Percentiles rank a stretch among this genome's conserved stretches.
Evolutionary conservation across 768 basidiomycete species (phyloP).

Genomic region (Scleroderma bovista): DNA sequence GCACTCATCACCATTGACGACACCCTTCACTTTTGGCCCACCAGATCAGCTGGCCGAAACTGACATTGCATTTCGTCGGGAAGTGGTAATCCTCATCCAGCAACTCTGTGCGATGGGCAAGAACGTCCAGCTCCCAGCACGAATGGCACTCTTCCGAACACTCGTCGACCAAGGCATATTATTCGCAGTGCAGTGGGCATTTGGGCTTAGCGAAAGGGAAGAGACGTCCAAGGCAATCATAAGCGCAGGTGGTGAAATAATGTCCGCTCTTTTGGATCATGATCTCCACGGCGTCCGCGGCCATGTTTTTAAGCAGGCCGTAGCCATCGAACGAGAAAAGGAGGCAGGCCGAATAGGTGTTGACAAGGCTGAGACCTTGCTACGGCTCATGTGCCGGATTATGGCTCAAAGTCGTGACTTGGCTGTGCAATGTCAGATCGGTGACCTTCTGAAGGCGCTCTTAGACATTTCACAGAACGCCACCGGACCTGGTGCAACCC

Average conservation of each 20-base stretch:
- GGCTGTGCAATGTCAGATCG: slow-evolving; percentile 85
- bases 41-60: slow-evolving; percentile 50
- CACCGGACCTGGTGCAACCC: slow-evolving; percentile 31
- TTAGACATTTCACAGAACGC: slow-evolving; percentile 64
- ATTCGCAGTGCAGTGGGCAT: slow-evolving; percentile 90
- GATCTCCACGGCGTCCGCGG: slow-evolving; percentile 82
- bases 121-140: slow-evolving; percentile 86
- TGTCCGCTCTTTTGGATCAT: slow-evolving; percentile 83
- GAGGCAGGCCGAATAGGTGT: slow-evolving; percentile 49
- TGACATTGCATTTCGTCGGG: slow-evolving; percentile 55
- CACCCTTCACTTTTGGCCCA: slow-evolving; percentile 50
- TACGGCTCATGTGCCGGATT: slow-evolving; percentile 70
- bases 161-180: slow-evolving; percentile 86
- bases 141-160: slow-evolving; percentile 79
- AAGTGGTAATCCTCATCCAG: slow-evolving; percentile 84
- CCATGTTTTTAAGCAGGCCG: slow-evolving; percentile 78
- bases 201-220: slow-evolving; percentile 61
- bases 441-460: slow-evolving; percentile 79
- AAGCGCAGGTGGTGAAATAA: slow-evolving; percentile 78
- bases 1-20: slow-evolving; percentile 12
- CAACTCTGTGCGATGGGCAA: slow-evolving; percentile 95
- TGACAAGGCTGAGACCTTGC: slow-evolving; percentile 65
- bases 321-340: slow-evolving; percentile 64
- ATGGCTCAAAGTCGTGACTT: slow-evolving; percentile 77
- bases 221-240: slow-evolving; percentile 52